Evolutionary conservation across 768 basidiomycete genomes (phyloP), one percentile per base, ranked within the genome.

Genomic region (Mycena venus): DNA sequence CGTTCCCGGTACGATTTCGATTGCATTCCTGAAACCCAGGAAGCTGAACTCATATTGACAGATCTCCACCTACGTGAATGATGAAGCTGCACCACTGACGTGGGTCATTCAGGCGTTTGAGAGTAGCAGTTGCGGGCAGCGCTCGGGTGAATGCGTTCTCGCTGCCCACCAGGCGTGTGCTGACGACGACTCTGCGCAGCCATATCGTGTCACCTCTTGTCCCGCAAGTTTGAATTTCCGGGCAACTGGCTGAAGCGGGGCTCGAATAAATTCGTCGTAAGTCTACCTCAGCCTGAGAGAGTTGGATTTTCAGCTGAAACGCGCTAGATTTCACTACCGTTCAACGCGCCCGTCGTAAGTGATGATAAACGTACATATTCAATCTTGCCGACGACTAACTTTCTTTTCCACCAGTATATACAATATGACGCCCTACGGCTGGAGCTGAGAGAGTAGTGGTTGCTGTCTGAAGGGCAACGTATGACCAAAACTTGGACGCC

Each of bases 61-160:
- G 73, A 69, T 69, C 60, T 78, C 75, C 64, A 79, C 29, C 66
- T 80, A 60, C 42, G 70, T 65, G n/a, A 47, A 60, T 53, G 32
- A 56, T 14, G n/a, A 36, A 9, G 34, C 36, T 10, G 59, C 73
- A 27, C 73, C 79, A 2, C 56, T 72, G 17, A 55, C 58, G 4
- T 80, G 74, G 72, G 65, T 67, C 7, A 79, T 80, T 53, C 72
- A 74, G 29, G 47, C 68, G 42, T 70, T 60, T 17, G 63, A 81
- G 61, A 81, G 80, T 49, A 78, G 79, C 61, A 81, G 80, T 53
- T 81, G 80, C 68, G 80, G 77, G 0, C 77, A 77, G 53, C 80
- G 80, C 2, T 81, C 79, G 8, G 80, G 80, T 79, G 27, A 10
- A 69, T 73, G n/a, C n/a, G 9, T 17, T 27, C 14, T 15, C 19